Conservation (phyloP, 2,329 filamentous ascomycete genomes). For the Exophiala dermatitidis region DNA sequence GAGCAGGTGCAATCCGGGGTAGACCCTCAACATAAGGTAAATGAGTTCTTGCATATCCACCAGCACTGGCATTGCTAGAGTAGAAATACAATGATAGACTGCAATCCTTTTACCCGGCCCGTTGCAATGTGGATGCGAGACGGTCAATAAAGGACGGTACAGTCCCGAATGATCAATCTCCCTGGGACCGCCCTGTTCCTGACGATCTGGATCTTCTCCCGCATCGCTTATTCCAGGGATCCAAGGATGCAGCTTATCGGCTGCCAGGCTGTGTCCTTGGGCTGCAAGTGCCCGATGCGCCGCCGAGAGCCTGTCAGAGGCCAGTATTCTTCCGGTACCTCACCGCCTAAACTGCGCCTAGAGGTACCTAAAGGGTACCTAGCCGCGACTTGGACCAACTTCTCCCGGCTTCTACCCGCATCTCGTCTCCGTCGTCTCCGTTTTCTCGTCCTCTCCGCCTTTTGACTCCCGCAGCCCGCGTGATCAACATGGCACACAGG, state of each 20-base stretch:
- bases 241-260: not conserved
- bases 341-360: not conserved
- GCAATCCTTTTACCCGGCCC: too few relatives aligned
- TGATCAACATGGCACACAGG: not conserved
- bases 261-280: not conserved
- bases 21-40: too few relatives aligned
- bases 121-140: too few relatives aligned
- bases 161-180: not conserved
- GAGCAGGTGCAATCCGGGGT: too few relatives aligned
- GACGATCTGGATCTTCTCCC: not conserved
- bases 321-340: not conserved
- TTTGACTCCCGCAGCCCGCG: not conserved
- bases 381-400: not conserved
- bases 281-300: not conserved
- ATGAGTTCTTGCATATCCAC: too few relatives aligned
- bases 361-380: not conserved
- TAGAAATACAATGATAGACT: too few relatives aligned
- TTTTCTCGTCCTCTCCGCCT: not conserved
- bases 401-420: not conserved
- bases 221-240: not conserved
- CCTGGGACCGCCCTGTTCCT: not conserved
- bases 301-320: not conserved
- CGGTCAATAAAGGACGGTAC: too few relatives aligned
- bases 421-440: not conserved
- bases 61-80: too few relatives aligned